Percentiles rank a stretch among this genome's conserved stretches.
Conservation (phyloP, 208 protist species). For the Leishmania martiniquensis region DNA sequence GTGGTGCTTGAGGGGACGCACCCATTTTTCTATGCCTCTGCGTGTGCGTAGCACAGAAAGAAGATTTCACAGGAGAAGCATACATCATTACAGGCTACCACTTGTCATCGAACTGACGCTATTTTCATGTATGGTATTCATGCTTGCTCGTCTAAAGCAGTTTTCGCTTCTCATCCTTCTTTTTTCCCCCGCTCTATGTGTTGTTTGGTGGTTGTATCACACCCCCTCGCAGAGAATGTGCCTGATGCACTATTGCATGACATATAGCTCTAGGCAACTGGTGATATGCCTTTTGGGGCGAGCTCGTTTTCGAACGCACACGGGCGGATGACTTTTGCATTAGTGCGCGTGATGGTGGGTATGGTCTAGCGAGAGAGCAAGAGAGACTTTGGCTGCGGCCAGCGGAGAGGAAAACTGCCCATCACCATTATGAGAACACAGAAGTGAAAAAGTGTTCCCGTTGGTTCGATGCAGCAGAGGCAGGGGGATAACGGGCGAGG, state of each 20-base stretch:
- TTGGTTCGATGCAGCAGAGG: not conserved
- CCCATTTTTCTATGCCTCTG: not conserved
- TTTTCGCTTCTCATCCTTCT: not conserved
- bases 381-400: not conserved
- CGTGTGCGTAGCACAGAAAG: not conserved
- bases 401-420: no score
- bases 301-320: not conserved
- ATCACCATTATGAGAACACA: not conserved
- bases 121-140: not conserved
- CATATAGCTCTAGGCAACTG: not conserved
- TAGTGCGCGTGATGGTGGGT: not conserved
- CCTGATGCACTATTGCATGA: not conserved
- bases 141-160: not conserved
- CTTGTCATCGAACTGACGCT: not conserved
- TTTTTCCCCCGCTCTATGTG: not conserved
- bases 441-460: not conserved
- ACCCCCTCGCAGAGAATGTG: not conserved
- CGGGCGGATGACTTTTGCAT: not conserved
- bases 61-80: not conserved
- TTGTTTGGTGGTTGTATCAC: not conserved
- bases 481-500: not conserved
- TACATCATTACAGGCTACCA: not conserved
- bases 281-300: not conserved
- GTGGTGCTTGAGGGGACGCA: not conserved
- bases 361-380: not conserved